Conservation (phyloP, 768 basidiomycete species). For the Leccinum rimulosum region DNA sequence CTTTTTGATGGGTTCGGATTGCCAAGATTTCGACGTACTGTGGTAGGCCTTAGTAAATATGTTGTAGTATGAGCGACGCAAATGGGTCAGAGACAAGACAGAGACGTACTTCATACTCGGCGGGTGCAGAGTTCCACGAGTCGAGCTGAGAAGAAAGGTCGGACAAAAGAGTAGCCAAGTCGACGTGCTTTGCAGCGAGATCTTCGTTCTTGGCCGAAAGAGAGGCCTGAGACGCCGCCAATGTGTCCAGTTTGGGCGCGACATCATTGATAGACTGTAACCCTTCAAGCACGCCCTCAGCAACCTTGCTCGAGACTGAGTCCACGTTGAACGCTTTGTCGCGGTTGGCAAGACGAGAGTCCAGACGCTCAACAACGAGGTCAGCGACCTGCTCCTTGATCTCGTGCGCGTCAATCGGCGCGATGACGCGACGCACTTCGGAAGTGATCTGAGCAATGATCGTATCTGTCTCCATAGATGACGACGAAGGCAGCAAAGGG, state of each 20-base stretch:
- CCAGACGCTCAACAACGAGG: conserved; percentile 81
- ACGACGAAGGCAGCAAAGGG: conserved; percentile 55
- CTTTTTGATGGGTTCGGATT: too few species aligned
- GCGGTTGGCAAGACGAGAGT: conserved; percentile 74
- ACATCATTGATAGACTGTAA: conserved; percentile 44
- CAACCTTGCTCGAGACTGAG: conserved; percentile 50
- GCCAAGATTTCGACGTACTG: too few species aligned
- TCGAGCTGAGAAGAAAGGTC: conserved; percentile 48
- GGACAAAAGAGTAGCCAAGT: conserved; percentile 41
- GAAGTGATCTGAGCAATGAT: conserved; percentile 58
- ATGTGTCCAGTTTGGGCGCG: conserved; percentile 36
- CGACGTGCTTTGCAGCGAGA: conserved; percentile 39
- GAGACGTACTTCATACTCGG: too few species aligned
- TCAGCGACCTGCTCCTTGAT: conserved; percentile 90
- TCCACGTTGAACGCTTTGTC: conserved; percentile 71
- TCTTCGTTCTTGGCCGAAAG: conserved; percentile 38
- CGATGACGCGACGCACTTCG: conserved; percentile 70
- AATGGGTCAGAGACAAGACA: too few species aligned
- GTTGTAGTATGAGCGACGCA: too few species aligned
- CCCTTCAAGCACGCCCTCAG: conserved; percentile 47
- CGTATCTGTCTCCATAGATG: conserved; percentile 49
- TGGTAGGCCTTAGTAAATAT: too few species aligned
- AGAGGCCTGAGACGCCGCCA: conserved; percentile 44
- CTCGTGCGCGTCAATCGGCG: conserved; percentile 78
- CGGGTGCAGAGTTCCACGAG: too few species aligned